Evolutionary conservation across 495 filamentous ascomycete genomes (phyloP), one percentile per base, ranked within the genome.

Genomic region (Hypoxylon cercidicola): DNA sequence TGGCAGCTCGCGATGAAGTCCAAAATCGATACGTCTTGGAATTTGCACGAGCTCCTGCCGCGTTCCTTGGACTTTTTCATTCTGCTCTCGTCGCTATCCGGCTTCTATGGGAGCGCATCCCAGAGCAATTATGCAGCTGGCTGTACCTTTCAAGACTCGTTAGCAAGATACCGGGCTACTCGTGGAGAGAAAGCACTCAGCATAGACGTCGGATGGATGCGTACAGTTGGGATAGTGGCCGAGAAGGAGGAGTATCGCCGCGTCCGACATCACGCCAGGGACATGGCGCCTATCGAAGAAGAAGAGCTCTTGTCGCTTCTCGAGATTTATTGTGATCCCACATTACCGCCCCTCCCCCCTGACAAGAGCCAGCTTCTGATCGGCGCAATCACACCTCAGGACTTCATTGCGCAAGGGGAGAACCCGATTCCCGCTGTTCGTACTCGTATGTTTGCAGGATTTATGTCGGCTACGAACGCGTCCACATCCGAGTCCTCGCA

Each of bases 91-190:
- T 85, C 83, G 11, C 60, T 84, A 0, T 62, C 78, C 0, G 81
- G 76, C 12, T 58, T 81, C 1, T 62, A 81, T 23, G 84, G 84
- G 1, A 79, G 69, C 43, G 57, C 70, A n/a, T 76, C 79, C 0
- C 81, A 88, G 70, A 71, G 79, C 18, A 83, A 83, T 18, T 88
- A 88, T 60, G 76, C 82, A 2, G 82, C 84, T 0, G 82, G 79
- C 11, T 86, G 85, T 62, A 77, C 79, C 13, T 87, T 81, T 66
- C 71, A 83, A 10, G 83, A 82, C 54, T 71, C 75, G 1, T 64
- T 82, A n/a, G 72, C 70, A 1, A 70, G 68, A 15, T 60, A 74
- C 62, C 70, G 79, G 6, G 51, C 47, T 39, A 13, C 35, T 9
- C 61, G 60, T 1, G 71, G 70, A 12, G 66, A 74, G 3, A 65